Evolutionary conservation across 2,329 filamentous ascomycete genomes (phyloP).

Genomic region (Westerdykella sp.): DNA sequence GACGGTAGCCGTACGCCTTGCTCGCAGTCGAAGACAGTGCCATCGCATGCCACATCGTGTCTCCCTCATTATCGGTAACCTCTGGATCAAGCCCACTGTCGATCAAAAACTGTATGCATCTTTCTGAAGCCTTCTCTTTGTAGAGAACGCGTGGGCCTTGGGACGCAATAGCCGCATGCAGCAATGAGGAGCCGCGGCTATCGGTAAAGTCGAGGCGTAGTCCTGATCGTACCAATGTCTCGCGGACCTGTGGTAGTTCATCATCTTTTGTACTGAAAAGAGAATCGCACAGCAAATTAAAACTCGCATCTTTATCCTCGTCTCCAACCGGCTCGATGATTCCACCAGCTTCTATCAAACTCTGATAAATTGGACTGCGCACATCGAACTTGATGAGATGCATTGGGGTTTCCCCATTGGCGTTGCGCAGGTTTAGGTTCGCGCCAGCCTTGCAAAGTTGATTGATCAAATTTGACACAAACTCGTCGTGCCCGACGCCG

Average conservation of each 20-base stretch:
- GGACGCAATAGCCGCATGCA: neutral
- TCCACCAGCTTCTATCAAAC: neutral
- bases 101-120: slow-evolving; percentile 9
- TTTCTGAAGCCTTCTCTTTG: no score
- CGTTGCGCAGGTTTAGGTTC: slow-evolving; percentile 9
- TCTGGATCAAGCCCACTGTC: slow-evolving; percentile 13
- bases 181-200: neutral
- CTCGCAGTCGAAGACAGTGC: neutral
- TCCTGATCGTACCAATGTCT: neutral
- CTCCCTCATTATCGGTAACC: slow-evolving; percentile 1
- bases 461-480: no score
- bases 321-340: neutral
- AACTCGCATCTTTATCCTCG: neutral
- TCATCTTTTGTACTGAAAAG: no score
- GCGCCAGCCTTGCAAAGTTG: neutral
- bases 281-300: neutral
- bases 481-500: neutral
- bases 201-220: no score
- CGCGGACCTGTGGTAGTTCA: no score
- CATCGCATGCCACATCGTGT: slow-evolving; percentile 4
- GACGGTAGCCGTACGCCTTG: no score
- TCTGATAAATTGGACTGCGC: neutral
- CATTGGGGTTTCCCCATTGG: slow-evolving; percentile 16
- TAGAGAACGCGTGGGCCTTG: no score
- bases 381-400: slow-evolving; percentile 6